Evolutionary conservation across 129 eudicot species (phyloP), one percentile per base, ranked within the genome.

Genomic region (Chrysanthemum lavandulifolium): DNA sequence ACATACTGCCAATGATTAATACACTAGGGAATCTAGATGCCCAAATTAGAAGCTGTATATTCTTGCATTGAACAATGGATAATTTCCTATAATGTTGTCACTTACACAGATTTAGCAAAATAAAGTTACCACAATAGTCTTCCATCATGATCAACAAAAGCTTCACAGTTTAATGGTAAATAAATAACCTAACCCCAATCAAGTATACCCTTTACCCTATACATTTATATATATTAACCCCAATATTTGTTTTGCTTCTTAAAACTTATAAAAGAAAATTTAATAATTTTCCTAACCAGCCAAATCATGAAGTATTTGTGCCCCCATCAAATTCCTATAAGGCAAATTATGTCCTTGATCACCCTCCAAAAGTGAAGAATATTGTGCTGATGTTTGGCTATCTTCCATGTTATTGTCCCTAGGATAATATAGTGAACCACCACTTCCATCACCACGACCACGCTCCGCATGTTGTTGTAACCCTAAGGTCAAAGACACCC

Each of bases 231-330:
- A 77, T 66, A 61, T 64, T 45, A 72, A 51, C 80, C 69, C 64
- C 71, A 33, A 76, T 25, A 67, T 65, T 21, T 58, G 68, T 47
- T 78, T 72, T 78, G 19, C 78, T 72, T 65, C 68, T 63, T 43
- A 61, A 23, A 27, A 61, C 10, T 61, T 68, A 43, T 68, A 68
- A 69, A 49, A 57, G 50, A 73, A 78, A 47, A 68, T 49, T 29
- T 40, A 10, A 19, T 21, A 61, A 23, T 18, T 56, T 59, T 43
- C 59, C 72, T 72, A 86, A 13, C 95, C 95, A 56, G 97, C 94
- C 81, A 90, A 77, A 74, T 95, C 99, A 88, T 88, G 97, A 59
- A 95, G 97, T 65, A 95, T 59, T 75, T 95, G 99, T 59, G 97
- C 99, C 73, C 97, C 99, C 99, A 95, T 91, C 79, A 95, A 79